Evolutionary conservation across 768 basidiomycete species (phyloP), one percentile per base, ranked within the genome.

Genomic region (Boletus coccyginus): DNA sequence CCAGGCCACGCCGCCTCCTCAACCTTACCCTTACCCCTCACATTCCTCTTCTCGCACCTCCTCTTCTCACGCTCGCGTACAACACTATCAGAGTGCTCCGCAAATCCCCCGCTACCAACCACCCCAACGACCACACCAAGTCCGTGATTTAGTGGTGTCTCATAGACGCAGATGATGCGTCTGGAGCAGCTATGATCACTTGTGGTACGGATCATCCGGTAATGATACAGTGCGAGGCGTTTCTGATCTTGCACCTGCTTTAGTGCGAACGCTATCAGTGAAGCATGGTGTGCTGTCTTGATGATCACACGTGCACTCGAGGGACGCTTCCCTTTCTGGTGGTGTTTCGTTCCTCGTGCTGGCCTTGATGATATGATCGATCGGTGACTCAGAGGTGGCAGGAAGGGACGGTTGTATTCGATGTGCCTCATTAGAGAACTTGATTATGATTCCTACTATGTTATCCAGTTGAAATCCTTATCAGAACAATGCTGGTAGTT

Each of bases 11-110:
- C 53, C 65, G 0, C 68, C 68, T 8, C 19, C 56, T 7, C 63
- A 65, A 10, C 62, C 67, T 13, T 70, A 70, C 17, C 67, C 66
- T 45, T 69, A 67, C 39, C 66, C 68, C 0, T 64, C 66, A 2
- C 49, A 60, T 21, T 1, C n/a, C 7, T 57, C 64, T 13, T 60
- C 62, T 12, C 54, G 40, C 19, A 52, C 50, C 1, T 49, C 67
- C 19, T 58, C 63, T 11, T 61, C 66, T 32, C 47, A 54, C 32
- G 7, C 49, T 7, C 48, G 39, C 13, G 4, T 56, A 35, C 46
- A 39, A 27, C 46, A 56, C 1, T 36, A 53, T 50, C 48, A 35
- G 19, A 31, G 46, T 31, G 46, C 54, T 3, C 55, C 52, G 2
- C 12, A 36, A 3, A 47, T 62, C 1, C 49, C 67, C 27, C 67